A percentile compares a stretch with the other conserved stretches of the same genome.
These are phyloP conservation scores for Thermomyces lanuginosus DNA, from an alignment of 2,329 filamentous ascomycete genomes.

Conservation along the genomic window DNA sequence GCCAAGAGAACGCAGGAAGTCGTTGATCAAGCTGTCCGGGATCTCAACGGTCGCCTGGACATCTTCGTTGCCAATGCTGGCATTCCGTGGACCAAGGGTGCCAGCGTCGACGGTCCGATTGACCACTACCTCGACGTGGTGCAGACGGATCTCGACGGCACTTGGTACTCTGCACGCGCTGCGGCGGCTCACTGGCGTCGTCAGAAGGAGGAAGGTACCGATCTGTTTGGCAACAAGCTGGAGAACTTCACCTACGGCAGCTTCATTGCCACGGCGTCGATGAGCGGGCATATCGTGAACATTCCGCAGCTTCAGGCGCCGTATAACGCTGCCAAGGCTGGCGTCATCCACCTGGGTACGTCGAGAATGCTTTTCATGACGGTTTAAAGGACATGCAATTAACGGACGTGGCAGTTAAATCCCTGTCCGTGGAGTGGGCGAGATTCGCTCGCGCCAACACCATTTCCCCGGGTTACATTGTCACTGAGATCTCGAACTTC, in stretches of 20 bases:
- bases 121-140: constrained; percentile 53
- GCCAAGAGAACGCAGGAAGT: constrained; percentile 26
- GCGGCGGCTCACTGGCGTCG: constrained; percentile 54
- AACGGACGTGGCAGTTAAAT: constrained; percentile 36
- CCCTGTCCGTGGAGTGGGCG: constrained; percentile 60
- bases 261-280: constrained; percentile 64
- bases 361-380: constrained; percentile 32
- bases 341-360: constrained; percentile 33
- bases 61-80: constrained; percentile 68
- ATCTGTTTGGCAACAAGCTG: constrained; percentile 44
- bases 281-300: constrained; percentile 64
- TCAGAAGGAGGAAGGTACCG: constrained; percentile 52
- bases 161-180: constrained; percentile 59
- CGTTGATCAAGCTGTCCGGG: constrained; percentile 31
- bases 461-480: constrained; percentile 60
- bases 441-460: constrained; percentile 57
- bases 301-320: constrained; percentile 58
- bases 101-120: constrained; percentile 48
- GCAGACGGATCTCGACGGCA: constrained; percentile 56
- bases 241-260: constrained; percentile 47
- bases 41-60: constrained; percentile 61
- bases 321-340: constrained; percentile 60
- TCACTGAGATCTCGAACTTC: constrained; percentile 55
- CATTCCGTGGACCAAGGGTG: constrained; percentile 54
- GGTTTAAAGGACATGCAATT: constrained; percentile 12